Conservation (phyloP, 768 basidiomycete genomes). For the Cubamyces lactineus region DNA sequence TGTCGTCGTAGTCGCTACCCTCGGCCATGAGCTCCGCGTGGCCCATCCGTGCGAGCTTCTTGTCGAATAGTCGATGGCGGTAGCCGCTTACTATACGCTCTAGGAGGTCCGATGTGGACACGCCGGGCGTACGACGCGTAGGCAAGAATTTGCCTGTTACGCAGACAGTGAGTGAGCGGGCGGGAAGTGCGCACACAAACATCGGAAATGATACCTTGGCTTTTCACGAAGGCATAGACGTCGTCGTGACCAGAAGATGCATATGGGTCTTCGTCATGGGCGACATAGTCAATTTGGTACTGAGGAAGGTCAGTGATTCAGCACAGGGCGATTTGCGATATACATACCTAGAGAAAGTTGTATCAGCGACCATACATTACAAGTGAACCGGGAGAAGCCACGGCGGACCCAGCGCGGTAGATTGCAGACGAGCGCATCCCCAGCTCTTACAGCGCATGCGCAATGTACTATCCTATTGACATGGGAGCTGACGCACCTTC, state of each 20-base stretch:
- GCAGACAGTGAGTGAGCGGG: not conserved
- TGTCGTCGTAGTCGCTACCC: constrained; percentile 42
- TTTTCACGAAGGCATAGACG: constrained; percentile 83
- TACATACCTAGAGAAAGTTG: constrained; percentile 14
- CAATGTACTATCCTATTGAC: too few species aligned
- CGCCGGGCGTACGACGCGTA: constrained; percentile 90
- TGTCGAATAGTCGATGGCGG: constrained; percentile 82
- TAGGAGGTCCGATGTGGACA: constrained; percentile 91
- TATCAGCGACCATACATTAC: not conserved
- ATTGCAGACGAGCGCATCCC: not conserved
- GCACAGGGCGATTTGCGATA: not conserved
- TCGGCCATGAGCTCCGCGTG: constrained; percentile 69
- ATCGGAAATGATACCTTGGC: constrained; percentile 58
- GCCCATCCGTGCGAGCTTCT: constrained; percentile 90
- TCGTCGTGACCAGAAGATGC: constrained; percentile 78
- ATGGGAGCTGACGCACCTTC: constrained; percentile 39
- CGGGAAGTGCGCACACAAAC: not conserved
- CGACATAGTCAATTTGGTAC: constrained; percentile 93
- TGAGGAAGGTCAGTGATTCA: constrained; percentile 10
- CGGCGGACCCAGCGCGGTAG: not conserved
- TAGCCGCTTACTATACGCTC: constrained; percentile 92
- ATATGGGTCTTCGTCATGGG: constrained; percentile 94
- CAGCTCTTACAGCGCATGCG: not conserved
- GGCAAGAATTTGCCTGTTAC: constrained; percentile 88
- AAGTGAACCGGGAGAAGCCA: not conserved